Percentiles rank a stretch among this genome's conserved stretches.
Conservation (phyloP, 768 basidiomycete species). For the Tubosaeta brunneosetosa region DNA sequence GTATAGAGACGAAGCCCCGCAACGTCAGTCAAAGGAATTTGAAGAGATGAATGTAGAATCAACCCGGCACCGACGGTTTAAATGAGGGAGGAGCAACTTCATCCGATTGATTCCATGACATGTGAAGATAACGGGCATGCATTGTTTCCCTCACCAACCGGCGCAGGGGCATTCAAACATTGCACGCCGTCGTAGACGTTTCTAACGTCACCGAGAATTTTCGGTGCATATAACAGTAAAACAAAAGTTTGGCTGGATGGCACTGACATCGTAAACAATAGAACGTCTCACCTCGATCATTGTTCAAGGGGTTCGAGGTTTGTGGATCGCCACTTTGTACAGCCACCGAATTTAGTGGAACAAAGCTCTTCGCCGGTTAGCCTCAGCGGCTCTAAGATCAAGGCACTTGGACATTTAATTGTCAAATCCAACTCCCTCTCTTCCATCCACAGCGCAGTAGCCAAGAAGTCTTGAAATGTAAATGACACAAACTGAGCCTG, state of each 20-base stretch:
- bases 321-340: constrained; percentile 4
- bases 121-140: constrained; percentile 5
- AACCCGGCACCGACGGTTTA: constrained; percentile 13
- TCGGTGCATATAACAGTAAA: constrained; percentile 6
- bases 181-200: neutral
- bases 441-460: constrained; percentile 78
- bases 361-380: neutral
- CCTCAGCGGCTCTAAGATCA: neutral
- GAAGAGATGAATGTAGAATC: constrained; percentile 8
- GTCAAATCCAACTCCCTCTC: too few species aligned
- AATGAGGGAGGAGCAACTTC: constrained; percentile 8
- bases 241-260: constrained; percentile 18
- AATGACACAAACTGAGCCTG: constrained; percentile 66
- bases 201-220: constrained; percentile 9
- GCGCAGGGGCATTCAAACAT: constrained; percentile 2
- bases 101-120: constrained; percentile 8
- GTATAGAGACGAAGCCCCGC: constrained; percentile 42
- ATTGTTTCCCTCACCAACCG: constrained; percentile 19
- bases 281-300: constrained; percentile 31
- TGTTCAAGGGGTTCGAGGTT: constrained; percentile 12
- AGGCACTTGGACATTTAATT: constrained; percentile 1
- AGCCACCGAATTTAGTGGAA: constrained; percentile 4
- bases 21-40: constrained; percentile 32
- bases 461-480: constrained; percentile 60
- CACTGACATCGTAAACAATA: constrained; percentile 23